phyloP scores from a whole-genome alignment of 345 rosid genomes.

The Hibiscus mutabilis region DNA sequence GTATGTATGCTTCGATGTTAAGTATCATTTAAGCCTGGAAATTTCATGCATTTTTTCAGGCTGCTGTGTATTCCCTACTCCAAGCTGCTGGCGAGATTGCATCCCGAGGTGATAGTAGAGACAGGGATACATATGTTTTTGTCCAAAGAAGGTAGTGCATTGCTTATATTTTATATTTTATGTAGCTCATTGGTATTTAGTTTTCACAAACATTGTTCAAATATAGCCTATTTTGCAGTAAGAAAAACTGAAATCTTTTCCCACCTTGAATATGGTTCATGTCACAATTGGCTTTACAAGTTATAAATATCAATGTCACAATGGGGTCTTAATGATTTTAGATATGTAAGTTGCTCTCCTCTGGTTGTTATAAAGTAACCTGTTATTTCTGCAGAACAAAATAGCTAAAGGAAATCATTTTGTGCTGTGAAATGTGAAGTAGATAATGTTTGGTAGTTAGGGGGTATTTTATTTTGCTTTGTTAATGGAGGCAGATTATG shows the following conservation, averaged over 20 bases:
- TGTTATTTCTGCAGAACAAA: not conserved
- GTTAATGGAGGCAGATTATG: not conserved
- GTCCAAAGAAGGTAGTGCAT: constrained; percentile 68
- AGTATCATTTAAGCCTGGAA: not conserved
- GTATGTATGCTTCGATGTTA: not conserved
- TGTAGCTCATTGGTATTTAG: not conserved
- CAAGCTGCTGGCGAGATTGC: constrained; percentile 91
- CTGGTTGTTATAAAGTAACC: not conserved
- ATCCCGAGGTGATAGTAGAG: constrained; percentile 65
- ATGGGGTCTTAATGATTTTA: not conserved
- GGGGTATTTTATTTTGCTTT: not conserved
- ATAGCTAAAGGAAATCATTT: not conserved
- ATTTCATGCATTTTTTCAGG: constrained; percentile 37
- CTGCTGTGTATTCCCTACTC: constrained; percentile 69
- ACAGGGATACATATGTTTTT: constrained; percentile 62
- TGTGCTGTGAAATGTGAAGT: not conserved
- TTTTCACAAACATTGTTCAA: not conserved
- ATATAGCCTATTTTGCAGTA: not conserved
- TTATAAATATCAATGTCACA: not conserved
- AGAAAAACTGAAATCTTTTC: not conserved
- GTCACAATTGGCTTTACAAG: not conserved
- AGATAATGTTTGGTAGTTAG: not conserved
- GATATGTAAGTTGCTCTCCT: not conserved
- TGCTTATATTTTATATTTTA: not conserved
- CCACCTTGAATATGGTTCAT: constrained; percentile 5